phyloP scores from a whole-genome alignment of 352 stramenopile species.

The Phytophthora meadii region DNA sequence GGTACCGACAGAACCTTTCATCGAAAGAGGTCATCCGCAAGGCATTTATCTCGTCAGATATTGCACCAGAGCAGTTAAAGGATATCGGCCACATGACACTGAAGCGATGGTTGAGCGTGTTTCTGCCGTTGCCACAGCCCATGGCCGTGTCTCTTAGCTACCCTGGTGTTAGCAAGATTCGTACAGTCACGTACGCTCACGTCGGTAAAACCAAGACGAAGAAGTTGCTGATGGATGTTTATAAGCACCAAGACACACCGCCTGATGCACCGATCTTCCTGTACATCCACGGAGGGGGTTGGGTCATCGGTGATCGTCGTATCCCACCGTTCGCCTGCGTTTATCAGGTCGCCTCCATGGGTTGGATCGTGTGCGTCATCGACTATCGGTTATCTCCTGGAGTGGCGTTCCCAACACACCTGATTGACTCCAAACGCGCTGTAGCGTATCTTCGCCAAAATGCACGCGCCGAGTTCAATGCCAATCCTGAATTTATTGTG shows the following conservation, averaged over 20 bases:
- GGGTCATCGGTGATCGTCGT: conserved; percentile 63
- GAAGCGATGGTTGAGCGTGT: conserved; percentile 58
- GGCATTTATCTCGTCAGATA: conserved; percentile 41
- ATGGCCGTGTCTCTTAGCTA: conserved; percentile 55
- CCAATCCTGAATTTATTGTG: conserved; percentile 63
- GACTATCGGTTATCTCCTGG: conserved; percentile 75
- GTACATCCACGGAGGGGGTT: conserved; percentile 74
- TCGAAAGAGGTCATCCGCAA: conserved; percentile 51
- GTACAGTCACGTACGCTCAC: conserved; percentile 57
- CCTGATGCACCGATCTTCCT: conserved; percentile 69
- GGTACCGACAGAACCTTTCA: conserved; percentile 52
- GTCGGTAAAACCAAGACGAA: conserved; percentile 62
- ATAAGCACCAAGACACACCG: conserved; percentile 45
- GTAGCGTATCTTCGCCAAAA: conserved; percentile 60
- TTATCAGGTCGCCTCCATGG: conserved; percentile 61
- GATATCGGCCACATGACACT: conserved; percentile 51
- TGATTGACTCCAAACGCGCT: conserved; percentile 73
- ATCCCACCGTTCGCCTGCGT: conserved; percentile 57
- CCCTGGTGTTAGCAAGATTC: conserved; percentile 48
- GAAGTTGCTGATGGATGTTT: conserved; percentile 72
- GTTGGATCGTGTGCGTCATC: conserved; percentile 73
- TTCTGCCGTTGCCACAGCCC: conserved; percentile 60
- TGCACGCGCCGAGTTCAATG: conserved; percentile 39
- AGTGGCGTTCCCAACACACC: conserved; percentile 61
- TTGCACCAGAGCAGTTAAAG: conserved; percentile 37